Base-by-base conservation (phyloP, 2,329 filamentous ascomycete genomes). In the Neonectria magnoliae region DNA sequence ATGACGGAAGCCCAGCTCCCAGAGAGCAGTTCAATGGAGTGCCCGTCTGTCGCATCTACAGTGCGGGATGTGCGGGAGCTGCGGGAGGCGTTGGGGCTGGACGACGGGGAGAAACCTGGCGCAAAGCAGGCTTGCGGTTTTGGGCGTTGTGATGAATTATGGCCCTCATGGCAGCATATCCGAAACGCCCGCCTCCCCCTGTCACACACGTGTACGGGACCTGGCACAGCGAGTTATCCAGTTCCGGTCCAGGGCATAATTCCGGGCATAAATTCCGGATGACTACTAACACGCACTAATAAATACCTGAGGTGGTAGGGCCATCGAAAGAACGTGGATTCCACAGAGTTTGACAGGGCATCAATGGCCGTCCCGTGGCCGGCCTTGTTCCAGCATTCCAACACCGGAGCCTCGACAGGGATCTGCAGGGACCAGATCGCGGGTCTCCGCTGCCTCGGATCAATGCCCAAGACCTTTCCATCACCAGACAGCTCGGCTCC, bases 201-300 rank as follows among this genome's bases (percentile, higher is more conserved):
- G 69, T 60, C 55, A 57, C 65, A 73, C 69, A 71, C 71, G 68
- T 73, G 69, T 73, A 62, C 65, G 66, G 51, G 58, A 53, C 66
- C 22, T 60, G 58, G 60, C 45, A 31, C 9, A 4, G 27, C 47
- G 27, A 16, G 25, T n/a, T 27, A 50, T n/a, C 16, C 36, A 31
- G 33, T 36, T 36, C 33, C 13, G 33, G 33, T 52, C 50, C 33
- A 54, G 53, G 50, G 56, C 53, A 66, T 60, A 64, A 64, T 33
- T 52, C 56, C 60, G 64, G 64, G 27, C 60, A 60, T 59, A 58
- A 25, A 36, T 36, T n/a, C 29, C 20, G 31, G 48, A 50, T 57
- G 14, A 41, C 38, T 41, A 41, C 9, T n/a, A 41, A 5, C n/a
- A 41, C 38, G 38, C 14, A 41, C 16, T 41, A 41, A 18, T 8